Evolutionary conservation across 768 basidiomycete species (phyloP), one percentile per base, ranked within the genome.

Genomic region (Leccinum olivaceopallidum): DNA sequence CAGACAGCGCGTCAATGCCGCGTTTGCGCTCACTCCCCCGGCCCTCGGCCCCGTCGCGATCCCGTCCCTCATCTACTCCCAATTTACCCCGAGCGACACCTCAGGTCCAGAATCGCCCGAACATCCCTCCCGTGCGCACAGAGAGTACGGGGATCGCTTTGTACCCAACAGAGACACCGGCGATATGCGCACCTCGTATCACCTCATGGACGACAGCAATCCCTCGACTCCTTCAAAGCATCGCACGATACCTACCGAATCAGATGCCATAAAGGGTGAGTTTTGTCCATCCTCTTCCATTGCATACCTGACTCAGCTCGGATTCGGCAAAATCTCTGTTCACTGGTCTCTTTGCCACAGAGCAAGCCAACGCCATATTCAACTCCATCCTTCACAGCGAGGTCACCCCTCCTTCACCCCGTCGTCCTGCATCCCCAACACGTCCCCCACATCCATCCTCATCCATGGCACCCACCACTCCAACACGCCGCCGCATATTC

Each of bases 291-390:
- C 12, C 10, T 39, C 4, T 47, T 10, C 14, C 7, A 13, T 59
- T 20, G 16, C n/a, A 30, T 34, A 6, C 16, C 50, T 53, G 30
- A 58, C 39, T 48, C 14, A 22, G 34, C 10, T 57, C 65, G 65
- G 57, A 62, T 53, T 12, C 28, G 30, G 9, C n/a, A 42, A 42
- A 57, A 72, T 73, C 61, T 64, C 65, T 12, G 34, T 56, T 30
- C 59, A 4, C 16, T n/a, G 34, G 42, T 34, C 56, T 2, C 9
- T 44, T 44, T 34, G 50, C 58, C 52, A 52, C 30, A 90, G 91
- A 93, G 76, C 90, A 93, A 85, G 90, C 91, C 57, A 93, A 93
- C 69, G 80, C 88, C 12, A 83, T 92, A 56, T 93, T 94, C 78
- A 86, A 80, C 61, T 83, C 88, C 28, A 84, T 93, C 61, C 77